Conservation (phyloP, 2,329 filamentous ascomycete species). For the Alternaria sp. region DNA sequence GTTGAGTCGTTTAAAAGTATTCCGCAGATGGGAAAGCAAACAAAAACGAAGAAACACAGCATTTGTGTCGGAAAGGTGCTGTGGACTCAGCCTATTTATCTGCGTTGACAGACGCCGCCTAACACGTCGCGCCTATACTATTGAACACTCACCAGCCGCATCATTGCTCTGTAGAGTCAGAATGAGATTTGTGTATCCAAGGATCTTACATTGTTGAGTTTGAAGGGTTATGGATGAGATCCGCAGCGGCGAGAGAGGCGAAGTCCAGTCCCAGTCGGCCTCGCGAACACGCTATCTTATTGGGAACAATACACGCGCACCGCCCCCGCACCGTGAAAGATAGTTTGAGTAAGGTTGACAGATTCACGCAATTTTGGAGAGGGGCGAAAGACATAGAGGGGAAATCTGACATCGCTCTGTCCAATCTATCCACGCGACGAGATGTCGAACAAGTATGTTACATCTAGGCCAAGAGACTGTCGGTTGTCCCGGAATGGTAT, state of each 20-base stretch:
- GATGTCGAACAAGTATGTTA: slow-evolving; percentile 7
- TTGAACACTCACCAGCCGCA: slow-evolving; percentile 11
- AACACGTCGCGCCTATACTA: slow-evolving; percentile 16
- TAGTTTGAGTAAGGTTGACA: slow-evolving; percentile 3
- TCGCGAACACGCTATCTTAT: slow-evolving; percentile 11
- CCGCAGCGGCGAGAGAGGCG: slow-evolving; percentile 6
- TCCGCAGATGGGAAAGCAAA: slow-evolving; percentile 18
- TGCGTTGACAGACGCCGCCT: slow-evolving; percentile 1
- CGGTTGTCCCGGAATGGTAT: slow-evolving; percentile 6
- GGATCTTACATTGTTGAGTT: slow-evolving; percentile 4
- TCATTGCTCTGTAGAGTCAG: not conserved
- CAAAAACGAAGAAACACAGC: slow-evolving; percentile 22
- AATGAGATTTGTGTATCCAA: not conserved
- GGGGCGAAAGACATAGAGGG: slow-evolving; percentile 6
- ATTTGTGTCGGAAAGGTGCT: slow-evolving; percentile 19
- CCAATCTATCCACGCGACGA: slow-evolving; percentile 19
- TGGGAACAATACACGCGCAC: slow-evolving; percentile 16
- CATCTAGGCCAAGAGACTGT: slow-evolving; percentile 11
- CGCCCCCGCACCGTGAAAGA: slow-evolving; percentile 5
- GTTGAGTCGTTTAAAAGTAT: slow-evolving; percentile 13
- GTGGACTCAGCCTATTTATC: slow-evolving; percentile 16
- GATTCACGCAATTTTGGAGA: slow-evolving; percentile 5
- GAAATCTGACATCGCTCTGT: slow-evolving; percentile 13
- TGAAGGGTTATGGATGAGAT: slow-evolving; percentile 1
- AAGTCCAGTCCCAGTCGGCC: slow-evolving; percentile 1